These are phyloP conservation scores for Aphanocladium album DNA, from an alignment of 2,329 filamentous ascomycete species.

Conservation along the genomic window DNA sequence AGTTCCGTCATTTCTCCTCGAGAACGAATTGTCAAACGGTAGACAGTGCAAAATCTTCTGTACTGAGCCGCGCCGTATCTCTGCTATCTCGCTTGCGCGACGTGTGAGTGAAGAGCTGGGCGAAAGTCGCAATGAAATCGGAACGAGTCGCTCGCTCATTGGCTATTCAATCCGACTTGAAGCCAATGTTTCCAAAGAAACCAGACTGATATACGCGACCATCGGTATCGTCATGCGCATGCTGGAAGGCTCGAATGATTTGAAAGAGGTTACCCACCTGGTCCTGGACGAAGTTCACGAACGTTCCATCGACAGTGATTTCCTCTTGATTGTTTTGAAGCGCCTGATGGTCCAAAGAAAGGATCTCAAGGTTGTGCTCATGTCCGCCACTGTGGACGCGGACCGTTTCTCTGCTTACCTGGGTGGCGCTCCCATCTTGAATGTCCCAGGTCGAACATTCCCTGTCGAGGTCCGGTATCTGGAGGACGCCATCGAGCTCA, in stretches of 20 bases:
- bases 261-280: slow-evolving; percentile 86
- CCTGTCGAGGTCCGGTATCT: slow-evolving; percentile 84
- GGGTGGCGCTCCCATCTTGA: slow-evolving; percentile 76
- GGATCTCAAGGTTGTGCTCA: slow-evolving; percentile 87
- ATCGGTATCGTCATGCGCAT: slow-evolving; percentile 95
- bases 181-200: slow-evolving; percentile 76
- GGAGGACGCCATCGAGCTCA: slow-evolving; percentile 88
- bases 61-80: slow-evolving; percentile 92
- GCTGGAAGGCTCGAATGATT: slow-evolving; percentile 82
- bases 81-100: slow-evolving; percentile 86
- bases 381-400: slow-evolving; percentile 96
- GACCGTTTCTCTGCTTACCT: slow-evolving; percentile 87
- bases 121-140: slow-evolving; percentile 75
- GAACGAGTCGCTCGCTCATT: slow-evolving; percentile 76
- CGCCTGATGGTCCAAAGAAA: slow-evolving; percentile 71
- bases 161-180: slow-evolving; percentile 94
- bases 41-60: slow-evolving; percentile 88
- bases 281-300: slow-evolving; percentile 98
- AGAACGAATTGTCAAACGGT: slow-evolving; percentile 78
- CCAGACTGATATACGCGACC: slow-evolving; percentile 83
- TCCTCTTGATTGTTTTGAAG: slow-evolving; percentile 85
- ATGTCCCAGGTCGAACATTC: slow-evolving; percentile 88
- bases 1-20: slow-evolving; percentile 88
- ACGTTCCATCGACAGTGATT: slow-evolving; percentile 92
- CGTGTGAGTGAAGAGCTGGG: slow-evolving; percentile 94